phyloP scores from a whole-genome alignment of 768 basidiomycete species.

The Tylopilus plumbeoviolaceoides region DNA sequence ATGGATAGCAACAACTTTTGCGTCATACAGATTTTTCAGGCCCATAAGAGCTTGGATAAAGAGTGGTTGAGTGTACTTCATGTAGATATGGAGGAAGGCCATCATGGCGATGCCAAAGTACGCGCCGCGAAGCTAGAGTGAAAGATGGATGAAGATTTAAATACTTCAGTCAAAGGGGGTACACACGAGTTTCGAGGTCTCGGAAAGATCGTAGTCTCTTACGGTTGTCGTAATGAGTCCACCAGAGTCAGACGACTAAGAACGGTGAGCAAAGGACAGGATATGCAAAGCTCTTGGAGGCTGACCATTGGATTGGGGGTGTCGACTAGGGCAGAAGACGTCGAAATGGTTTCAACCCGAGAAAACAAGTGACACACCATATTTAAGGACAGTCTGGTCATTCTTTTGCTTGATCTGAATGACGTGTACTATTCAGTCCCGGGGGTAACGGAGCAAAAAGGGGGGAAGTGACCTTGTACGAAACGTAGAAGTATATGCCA shows the following conservation, averaged over 20 bases:
- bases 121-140: conserved; percentile 52
- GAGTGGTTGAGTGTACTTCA: conserved; percentile 94
- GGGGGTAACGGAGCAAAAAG: not conserved
- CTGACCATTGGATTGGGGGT: conserved; percentile 69
- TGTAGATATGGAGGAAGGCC: conserved; percentile 88
- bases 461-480: conserved; percentile 49
- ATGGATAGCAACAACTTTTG: conserved; percentile 80
- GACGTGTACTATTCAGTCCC: conserved; percentile 15
- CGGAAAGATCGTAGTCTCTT: conserved; percentile 87
- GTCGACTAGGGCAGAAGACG: conserved; percentile 53
- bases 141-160: not conserved
- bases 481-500: conserved; percentile 76
- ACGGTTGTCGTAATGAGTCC: conserved; percentile 87
- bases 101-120: conserved; percentile 84
- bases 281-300: not conserved
- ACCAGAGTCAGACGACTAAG: conserved; percentile 59
- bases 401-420: conserved; percentile 89
- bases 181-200: conserved; percentile 77
- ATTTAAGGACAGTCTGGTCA: conserved; percentile 94
- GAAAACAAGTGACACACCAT: conserved; percentile 50
- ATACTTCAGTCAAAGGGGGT: conserved; percentile 18
- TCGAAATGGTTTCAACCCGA: not conserved
- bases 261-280: not conserved
- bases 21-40: conserved; percentile 86
- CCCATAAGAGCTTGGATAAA: conserved; percentile 96